These are phyloP conservation scores for Pelagophyceae sp. DNA, from an alignment of 352 stramenopile species.

Conservation along the genomic window DNA sequence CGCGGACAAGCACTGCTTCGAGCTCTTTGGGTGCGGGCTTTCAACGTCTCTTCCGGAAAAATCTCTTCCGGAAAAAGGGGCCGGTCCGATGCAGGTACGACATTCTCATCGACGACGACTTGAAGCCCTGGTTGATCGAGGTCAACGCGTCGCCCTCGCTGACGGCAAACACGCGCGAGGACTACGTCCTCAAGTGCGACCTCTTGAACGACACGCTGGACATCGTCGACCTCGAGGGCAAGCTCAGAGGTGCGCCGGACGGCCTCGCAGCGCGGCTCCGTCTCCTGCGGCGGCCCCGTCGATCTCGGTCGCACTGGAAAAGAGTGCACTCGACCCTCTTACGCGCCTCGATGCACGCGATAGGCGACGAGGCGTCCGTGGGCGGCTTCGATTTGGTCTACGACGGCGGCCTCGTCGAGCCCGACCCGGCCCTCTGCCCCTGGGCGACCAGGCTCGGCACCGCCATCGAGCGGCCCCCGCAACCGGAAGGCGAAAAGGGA, in stretches of 20 bases:
- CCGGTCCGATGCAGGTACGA: background rate
- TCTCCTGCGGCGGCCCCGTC: background rate
- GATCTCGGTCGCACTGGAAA: too few species aligned
- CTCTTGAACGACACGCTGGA: conserved; percentile 87
- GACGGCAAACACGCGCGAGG: conserved; percentile 73
- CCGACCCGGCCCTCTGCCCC: conserved; percentile 22
- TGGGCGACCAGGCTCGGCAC: conserved; percentile 24
- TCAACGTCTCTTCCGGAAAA: too few species aligned
- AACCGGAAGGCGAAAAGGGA: too few species aligned
- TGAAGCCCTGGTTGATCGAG: conserved; percentile 80
- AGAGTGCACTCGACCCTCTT: too few species aligned
- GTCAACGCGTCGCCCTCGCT: conserved; percentile 84
- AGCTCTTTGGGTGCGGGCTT: conserved; percentile 86
- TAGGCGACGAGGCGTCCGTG: conserved; percentile 42
- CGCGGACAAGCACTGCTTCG: conserved; percentile 87
- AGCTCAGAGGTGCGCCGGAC: conserved; percentile 28
- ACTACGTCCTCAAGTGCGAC: conserved; percentile 81
- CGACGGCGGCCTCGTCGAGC: conserved; percentile 37
- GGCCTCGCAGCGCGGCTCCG: background rate
- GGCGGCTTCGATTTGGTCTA: conserved; percentile 54
- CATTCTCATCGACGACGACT: conserved; percentile 71
- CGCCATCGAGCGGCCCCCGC: too few species aligned
- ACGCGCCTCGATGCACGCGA: too few species aligned
- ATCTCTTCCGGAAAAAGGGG: conserved; percentile 36
- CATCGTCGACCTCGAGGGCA: conserved; percentile 80